A percentile compares a stretch with the other conserved stretches of the same genome.
These are phyloP conservation scores for Penicillium daleae DNA, from an alignment of 495 filamentous ascomycete genomes.

Conservation along the genomic window DNA sequence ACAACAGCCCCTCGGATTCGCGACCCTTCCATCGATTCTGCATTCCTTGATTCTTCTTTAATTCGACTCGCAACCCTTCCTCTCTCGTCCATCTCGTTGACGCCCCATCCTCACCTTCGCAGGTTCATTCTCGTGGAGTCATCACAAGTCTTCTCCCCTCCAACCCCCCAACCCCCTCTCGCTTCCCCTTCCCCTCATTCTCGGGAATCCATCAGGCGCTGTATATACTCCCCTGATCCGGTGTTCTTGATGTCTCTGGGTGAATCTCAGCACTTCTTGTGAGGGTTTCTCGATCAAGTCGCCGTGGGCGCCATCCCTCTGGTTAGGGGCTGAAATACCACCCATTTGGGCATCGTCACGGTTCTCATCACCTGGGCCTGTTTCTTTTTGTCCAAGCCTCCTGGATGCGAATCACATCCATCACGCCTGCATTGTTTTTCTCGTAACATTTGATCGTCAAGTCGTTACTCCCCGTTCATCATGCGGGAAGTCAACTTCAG, in stretches of 20 bases:
- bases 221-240: constrained; percentile 8
- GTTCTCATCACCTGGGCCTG: constrained; percentile 26
- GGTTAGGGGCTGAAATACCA: constrained; percentile 30
- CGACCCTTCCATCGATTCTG: not conserved
- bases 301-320: constrained; percentile 22
- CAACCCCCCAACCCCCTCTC: constrained; percentile 13
- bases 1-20: constrained; percentile 5
- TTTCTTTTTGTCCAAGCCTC: constrained; percentile 5
- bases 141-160: constrained; percentile 2
- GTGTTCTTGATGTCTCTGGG: constrained; percentile 29
- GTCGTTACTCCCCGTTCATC: constrained; percentile 29
- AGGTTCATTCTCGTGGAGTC: not conserved
- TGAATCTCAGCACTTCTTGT: constrained; percentile 13
- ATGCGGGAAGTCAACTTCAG: constrained; percentile 99
- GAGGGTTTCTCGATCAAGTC: constrained; percentile 19
- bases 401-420: constrained; percentile 20
- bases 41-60: constrained; percentile 1
- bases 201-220: constrained; percentile 3
- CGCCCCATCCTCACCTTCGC: not conserved
- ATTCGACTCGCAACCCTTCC: not conserved
- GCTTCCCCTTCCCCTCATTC: constrained; percentile 14
- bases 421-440: constrained; percentile 14
- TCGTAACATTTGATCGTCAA: constrained; percentile 2
- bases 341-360: constrained; percentile 23
- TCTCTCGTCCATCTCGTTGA: not conserved